Evolutionary conservation across 495 filamentous ascomycete genomes (phyloP).

Genomic region (Geopyxis carbonaria): DNA sequence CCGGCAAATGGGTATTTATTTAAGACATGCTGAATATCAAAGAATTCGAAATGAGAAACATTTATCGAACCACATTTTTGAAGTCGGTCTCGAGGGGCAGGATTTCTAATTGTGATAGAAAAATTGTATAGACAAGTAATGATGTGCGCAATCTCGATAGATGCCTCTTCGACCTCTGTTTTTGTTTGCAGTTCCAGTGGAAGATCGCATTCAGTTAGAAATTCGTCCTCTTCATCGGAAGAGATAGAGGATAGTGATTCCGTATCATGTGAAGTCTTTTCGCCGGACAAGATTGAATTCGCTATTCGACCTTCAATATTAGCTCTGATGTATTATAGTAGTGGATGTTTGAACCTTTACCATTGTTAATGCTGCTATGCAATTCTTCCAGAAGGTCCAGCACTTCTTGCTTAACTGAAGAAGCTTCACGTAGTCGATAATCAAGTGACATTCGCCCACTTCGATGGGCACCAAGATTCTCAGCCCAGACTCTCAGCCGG

Average conservation of each 20-base stretch:
- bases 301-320: no score
- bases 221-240: no score
- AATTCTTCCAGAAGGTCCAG: conserved; percentile 11
- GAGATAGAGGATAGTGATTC: no score
- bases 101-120: conserved; percentile 14
- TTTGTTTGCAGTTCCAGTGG: no score
- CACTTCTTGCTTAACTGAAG: conserved; percentile 9
- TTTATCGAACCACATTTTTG: conserved; percentile 20
- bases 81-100: conserved; percentile 24
- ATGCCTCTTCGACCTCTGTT: no score
- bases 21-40: conserved; percentile 24
- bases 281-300: no score
- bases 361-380: conserved; percentile 7
- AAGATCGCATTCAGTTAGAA: no score
- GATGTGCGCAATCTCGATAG: conserved; percentile 8
- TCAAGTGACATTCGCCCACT: conserved; percentile 15
- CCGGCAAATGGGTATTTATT: background rate
- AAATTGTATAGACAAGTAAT: conserved; percentile 17
- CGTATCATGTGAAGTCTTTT: no score
- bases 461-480: conserved; percentile 26
- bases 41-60: conserved; percentile 24
- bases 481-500: conserved; percentile 26
- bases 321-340: no score
- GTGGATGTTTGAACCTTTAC: conserved; percentile 2
- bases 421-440: conserved; percentile 13